Evolutionary conservation across 768 basidiomycete species (phyloP).

Genomic region (Lentinus brumalis): DNA sequence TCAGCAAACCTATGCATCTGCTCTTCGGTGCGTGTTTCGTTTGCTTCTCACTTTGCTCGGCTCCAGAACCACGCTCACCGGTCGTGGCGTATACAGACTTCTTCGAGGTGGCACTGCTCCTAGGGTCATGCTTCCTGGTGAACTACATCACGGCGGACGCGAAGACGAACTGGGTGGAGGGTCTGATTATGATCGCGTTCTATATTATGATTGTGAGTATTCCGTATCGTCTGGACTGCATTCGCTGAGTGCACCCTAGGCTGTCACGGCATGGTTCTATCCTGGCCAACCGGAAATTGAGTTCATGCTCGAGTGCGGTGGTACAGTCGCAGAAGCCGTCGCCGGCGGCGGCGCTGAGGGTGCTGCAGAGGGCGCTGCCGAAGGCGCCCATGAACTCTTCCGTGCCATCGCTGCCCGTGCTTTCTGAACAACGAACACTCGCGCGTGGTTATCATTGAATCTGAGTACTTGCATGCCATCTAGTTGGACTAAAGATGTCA

Average conservation of each 20-base stretch:
- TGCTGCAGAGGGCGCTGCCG: background rate
- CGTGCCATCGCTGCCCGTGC: background rate
- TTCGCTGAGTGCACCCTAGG: constrained; percentile 36
- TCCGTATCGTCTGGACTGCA: background rate
- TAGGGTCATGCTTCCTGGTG: constrained; percentile 73
- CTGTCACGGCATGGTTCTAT: constrained; percentile 70
- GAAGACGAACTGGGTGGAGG: constrained; percentile 79
- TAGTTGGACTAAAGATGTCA: too few relatives aligned
- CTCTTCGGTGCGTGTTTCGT: constrained; percentile 57
- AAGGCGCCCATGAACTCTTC: background rate
- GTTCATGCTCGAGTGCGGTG: constrained; percentile 43
- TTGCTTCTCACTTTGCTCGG: background rate
- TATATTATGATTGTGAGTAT: constrained; percentile 63
- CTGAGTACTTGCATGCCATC: too few relatives aligned
- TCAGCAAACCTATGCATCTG: constrained; percentile 56
- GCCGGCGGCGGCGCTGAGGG: background rate
- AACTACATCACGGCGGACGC: constrained; percentile 80
- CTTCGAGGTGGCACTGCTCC: constrained; percentile 64
- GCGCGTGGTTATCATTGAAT: too few relatives aligned
- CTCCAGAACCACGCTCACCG: background rate
- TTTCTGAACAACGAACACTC: background rate
- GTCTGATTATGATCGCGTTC: constrained; percentile 64
- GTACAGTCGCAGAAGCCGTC: constrained; percentile 41
- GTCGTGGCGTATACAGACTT: constrained; percentile 46
- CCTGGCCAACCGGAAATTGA: constrained; percentile 53